Conservation (phyloP, 352 stramenopile species). For the Pythium apleroticum region DNA sequence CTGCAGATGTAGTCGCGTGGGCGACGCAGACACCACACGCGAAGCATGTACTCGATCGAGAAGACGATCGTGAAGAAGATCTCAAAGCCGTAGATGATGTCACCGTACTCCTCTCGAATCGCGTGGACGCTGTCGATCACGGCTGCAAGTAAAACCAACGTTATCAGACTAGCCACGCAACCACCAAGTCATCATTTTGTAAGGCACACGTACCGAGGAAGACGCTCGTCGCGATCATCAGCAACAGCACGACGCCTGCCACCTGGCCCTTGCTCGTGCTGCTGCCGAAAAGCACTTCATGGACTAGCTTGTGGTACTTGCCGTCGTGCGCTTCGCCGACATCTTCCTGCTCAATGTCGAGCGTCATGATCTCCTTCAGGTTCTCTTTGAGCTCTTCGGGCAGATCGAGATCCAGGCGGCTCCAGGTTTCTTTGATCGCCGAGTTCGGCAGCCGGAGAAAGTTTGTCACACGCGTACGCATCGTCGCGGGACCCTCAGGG, state of each 20-base stretch:
- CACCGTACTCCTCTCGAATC: constrained; percentile 42
- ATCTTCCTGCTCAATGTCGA: constrained; percentile 24
- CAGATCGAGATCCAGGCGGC: constrained; percentile 17
- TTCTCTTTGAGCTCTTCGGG: constrained; percentile 25
- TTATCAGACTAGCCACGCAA: too few relatives aligned
- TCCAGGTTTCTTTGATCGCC: constrained; percentile 26
- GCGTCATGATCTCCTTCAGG: constrained; percentile 18
- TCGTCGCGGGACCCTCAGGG: background rate
- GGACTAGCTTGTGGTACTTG: constrained; percentile 53
- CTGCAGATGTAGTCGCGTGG: constrained; percentile 52
- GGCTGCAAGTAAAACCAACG: constrained; percentile 24
- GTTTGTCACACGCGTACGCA: constrained; percentile 13
- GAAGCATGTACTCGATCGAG: constrained; percentile 71
- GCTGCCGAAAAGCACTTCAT: constrained; percentile 73
- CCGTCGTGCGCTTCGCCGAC: constrained; percentile 25
- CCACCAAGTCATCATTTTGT: too few relatives aligned
- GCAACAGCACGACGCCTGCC: constrained; percentile 54
- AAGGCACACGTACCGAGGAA: constrained; percentile 51
- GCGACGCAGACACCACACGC: constrained; percentile 57
- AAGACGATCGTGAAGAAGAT: constrained; percentile 82
- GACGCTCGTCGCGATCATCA: constrained; percentile 76
- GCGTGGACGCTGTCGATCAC: constrained; percentile 70
- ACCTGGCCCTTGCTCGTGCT: constrained; percentile 55
- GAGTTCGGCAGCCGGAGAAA: constrained; percentile 22
- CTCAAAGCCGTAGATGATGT: constrained; percentile 47